Conservation (phyloP, 2,329 filamentous ascomycete genomes). For the Amesomyces nigricolor region DNA sequence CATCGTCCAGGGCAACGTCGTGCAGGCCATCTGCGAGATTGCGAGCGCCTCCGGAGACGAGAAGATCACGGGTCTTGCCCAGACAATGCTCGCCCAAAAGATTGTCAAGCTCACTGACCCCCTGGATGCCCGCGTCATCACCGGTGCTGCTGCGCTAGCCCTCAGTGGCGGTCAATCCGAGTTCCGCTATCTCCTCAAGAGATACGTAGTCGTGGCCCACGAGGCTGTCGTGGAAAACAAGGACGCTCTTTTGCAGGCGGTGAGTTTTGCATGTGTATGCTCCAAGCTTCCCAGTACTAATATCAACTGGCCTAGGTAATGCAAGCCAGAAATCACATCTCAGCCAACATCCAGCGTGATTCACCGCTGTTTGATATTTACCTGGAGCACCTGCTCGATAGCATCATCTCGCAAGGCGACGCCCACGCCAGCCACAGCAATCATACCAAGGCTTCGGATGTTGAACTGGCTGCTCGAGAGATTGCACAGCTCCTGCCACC, state of each 20-base stretch:
- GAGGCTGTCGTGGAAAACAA: conserved; percentile 68
- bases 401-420: conserved; percentile 86
- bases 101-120: conserved; percentile 73
- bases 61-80: conserved; percentile 87
- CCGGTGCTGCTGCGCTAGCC: conserved; percentile 72
- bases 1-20: conserved; percentile 75
- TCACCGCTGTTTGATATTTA: conserved; percentile 80
- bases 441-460: conserved; percentile 68
- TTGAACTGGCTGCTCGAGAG: conserved; percentile 76
- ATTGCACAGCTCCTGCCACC: conserved; percentile 84
- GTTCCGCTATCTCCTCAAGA: conserved; percentile 78
- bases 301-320: conserved; percentile 46
- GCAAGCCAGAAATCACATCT: conserved; percentile 74
- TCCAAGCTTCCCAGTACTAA: background rate
- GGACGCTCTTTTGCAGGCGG: conserved; percentile 62
- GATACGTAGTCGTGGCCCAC: conserved; percentile 70
- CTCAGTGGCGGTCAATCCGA: conserved; percentile 73
- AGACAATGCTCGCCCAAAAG: conserved; percentile 96
- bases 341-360: conserved; percentile 58
- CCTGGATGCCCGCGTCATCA: conserved; percentile 81
- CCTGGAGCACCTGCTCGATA: conserved; percentile 74
- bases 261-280: conserved; percentile 38
- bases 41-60: conserved; percentile 75
- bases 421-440: conserved; percentile 59
- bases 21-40: conserved; percentile 92